A percentile compares a stretch with the other conserved stretches of the same genome.
Evolutionary conservation across 2,329 filamentous ascomycete genomes (phyloP).

Genomic region (Trichoderma pleuroti): DNA sequence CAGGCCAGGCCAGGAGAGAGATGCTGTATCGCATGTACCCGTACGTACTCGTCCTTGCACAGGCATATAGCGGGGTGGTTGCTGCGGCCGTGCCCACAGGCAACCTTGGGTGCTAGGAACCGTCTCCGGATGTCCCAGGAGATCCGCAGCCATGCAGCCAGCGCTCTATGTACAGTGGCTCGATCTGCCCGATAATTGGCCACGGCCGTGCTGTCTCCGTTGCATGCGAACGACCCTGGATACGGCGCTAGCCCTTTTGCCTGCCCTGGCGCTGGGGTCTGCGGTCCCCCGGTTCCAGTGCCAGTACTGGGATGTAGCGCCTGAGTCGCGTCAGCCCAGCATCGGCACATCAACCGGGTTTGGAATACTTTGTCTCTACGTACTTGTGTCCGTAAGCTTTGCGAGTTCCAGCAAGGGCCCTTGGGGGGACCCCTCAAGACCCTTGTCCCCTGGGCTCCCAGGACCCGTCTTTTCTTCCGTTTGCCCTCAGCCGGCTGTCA

Average conservation of each 20-base stretch:
- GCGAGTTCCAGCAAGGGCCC: background rate
- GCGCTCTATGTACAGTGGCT: slow-evolving; percentile 17
- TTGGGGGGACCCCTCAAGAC: background rate
- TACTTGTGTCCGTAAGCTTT: background rate
- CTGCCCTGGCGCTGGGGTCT: slow-evolving; percentile 3
- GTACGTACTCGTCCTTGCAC: background rate
- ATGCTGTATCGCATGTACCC: background rate
- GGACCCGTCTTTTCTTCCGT: background rate
- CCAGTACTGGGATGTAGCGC: background rate
- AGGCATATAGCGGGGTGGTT: background rate
- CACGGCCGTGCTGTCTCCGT: slow-evolving; percentile 21
- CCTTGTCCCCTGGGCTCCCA: background rate
- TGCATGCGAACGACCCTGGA: slow-evolving; percentile 29
- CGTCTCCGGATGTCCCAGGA: slow-evolving; percentile 14
- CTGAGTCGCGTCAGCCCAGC: background rate
- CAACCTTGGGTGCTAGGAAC: slow-evolving; percentile 5
- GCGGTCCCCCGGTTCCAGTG: background rate
- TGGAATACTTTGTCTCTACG: too few species aligned
- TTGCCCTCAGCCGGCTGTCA: slow-evolving; percentile 14
- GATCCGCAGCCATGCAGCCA: slow-evolving; percentile 13
- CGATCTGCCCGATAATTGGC: slow-evolving; percentile 40
- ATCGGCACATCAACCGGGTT: background rate
- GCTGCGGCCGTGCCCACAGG: background rate
- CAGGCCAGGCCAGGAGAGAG: background rate
- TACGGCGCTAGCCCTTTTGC: slow-evolving; percentile 25